Percentiles rank a stretch among this genome's conserved stretches.
Conservation (phyloP, 768 basidiomycete genomes). For the Hemileccinum impolitum region DNA sequence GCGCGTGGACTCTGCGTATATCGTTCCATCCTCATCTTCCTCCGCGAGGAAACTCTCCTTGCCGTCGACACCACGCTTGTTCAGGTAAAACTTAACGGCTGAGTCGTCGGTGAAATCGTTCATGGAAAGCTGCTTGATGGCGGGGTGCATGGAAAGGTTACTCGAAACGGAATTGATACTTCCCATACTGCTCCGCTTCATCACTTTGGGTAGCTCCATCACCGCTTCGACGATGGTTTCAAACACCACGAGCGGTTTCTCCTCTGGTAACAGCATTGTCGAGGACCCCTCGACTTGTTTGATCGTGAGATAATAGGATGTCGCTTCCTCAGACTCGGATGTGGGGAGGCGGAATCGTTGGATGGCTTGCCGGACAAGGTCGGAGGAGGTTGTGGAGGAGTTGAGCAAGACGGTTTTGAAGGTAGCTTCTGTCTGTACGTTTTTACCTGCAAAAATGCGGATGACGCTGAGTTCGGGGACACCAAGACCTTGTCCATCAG, state of each 20-base stretch:
- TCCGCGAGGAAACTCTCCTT: constrained; percentile 47
- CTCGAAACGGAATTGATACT: constrained; percentile 93
- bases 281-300: constrained; percentile 90
- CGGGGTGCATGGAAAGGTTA: constrained; percentile 91
- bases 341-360: constrained; percentile 86
- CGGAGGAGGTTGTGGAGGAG: constrained; percentile 74
- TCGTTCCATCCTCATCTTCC: constrained; percentile 40
- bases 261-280: constrained; percentile 64
- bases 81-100: constrained; percentile 93
- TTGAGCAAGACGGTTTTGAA: constrained; percentile 98
- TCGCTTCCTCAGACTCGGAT: constrained; percentile 49
- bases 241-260: constrained; percentile 87
- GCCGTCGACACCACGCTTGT: constrained; percentile 49
- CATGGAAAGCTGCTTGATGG: constrained; percentile 91
- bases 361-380: constrained; percentile 87
- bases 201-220: constrained; percentile 82
- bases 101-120: constrained; percentile 98
- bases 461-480: constrained; percentile 90
- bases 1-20: constrained; percentile 36
- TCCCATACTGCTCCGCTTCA: constrained; percentile 90
- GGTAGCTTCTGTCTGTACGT: constrained; percentile 89
- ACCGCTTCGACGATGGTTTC: constrained; percentile 80
- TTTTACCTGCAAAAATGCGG: constrained; percentile 90
- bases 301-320: constrained; percentile 83
- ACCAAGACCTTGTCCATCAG: constrained; percentile 57